A percentile compares a stretch with the other conserved stretches of the same genome.
These are phyloP conservation scores for Silene coronaria DNA, from an alignment of 179 eudicot species.

Conservation along the genomic window DNA sequence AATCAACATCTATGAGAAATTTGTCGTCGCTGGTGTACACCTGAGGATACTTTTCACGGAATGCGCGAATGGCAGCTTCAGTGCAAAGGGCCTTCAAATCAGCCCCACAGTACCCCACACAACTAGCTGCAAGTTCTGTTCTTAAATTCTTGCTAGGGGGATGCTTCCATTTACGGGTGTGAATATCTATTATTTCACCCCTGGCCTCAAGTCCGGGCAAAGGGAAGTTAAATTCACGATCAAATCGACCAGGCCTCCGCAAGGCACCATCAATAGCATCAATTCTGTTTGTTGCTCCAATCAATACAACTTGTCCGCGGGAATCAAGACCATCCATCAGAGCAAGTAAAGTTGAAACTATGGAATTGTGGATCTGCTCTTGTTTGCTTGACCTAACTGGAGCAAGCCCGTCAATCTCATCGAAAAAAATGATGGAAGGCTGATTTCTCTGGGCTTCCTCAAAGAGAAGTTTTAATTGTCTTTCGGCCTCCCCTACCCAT, in stretches of 20 bases:
- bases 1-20: constrained; percentile 89
- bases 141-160: constrained; percentile 77
- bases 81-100: constrained; percentile 97
- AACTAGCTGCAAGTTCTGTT: constrained; percentile 93
- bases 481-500: constrained; percentile 99
- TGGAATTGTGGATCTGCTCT: constrained; percentile 98
- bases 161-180: constrained; percentile 94
- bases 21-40: constrained; percentile 99
- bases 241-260: constrained; percentile 98
- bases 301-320: constrained; percentile 94
- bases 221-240: constrained; percentile 90
- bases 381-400: constrained; percentile 99
- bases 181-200: constrained; percentile 90
- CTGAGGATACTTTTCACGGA: constrained; percentile 97
- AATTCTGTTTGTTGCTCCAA: constrained; percentile 96
- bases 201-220: constrained; percentile 98
- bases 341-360: constrained; percentile 96
- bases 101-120: constrained; percentile 99
- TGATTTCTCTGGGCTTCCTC: constrained; percentile 99
- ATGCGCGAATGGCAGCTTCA: constrained; percentile 99
- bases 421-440: constrained; percentile 95
- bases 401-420: constrained; percentile 98
- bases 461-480: constrained; percentile 86
- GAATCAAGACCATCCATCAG: constrained; percentile 99
- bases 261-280: constrained; percentile 99